Evolutionary conservation across 2,329 filamentous ascomycete genomes (phyloP).

Genomic region (Phymatotrichopsis omnivora): DNA sequence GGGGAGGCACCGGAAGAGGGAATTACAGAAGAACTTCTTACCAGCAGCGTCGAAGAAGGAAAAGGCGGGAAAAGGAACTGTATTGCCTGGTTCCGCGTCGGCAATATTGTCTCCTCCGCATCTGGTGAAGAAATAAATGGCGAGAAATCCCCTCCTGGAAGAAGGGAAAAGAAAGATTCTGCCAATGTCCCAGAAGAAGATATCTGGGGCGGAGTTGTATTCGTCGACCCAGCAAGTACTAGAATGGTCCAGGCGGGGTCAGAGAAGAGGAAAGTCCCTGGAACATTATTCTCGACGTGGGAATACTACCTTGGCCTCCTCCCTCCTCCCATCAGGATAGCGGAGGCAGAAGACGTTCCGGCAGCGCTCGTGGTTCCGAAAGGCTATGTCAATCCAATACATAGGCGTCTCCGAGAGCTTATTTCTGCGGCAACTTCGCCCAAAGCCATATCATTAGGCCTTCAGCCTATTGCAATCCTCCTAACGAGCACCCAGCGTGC

Average conservation of each 20-base stretch:
- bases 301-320: slow-evolving; percentile 78
- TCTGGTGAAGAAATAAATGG: slow-evolving; percentile 25
- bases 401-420: slow-evolving; percentile 67
- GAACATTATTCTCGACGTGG: slow-evolving; percentile 68
- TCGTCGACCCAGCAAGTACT: slow-evolving; percentile 75
- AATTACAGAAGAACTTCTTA: slow-evolving; percentile 58
- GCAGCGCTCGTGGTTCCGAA: slow-evolving; percentile 40
- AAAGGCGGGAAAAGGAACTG: slow-evolving; percentile 36
- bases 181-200: slow-evolving; percentile 45
- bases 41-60: slow-evolving; percentile 44
- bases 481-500: slow-evolving; percentile 85
- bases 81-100: slow-evolving; percentile 89
- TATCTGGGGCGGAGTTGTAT: slow-evolving; percentile 70
- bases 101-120: slow-evolving; percentile 51
- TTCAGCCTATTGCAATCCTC: slow-evolving; percentile 80
- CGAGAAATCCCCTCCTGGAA: slow-evolving; percentile 34
- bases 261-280: slow-evolving; percentile 69
- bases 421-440: slow-evolving; percentile 82
- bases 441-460: slow-evolving; percentile 71
- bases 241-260: slow-evolving; percentile 88
- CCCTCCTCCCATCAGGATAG: slow-evolving; percentile 47
- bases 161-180: slow-evolving; percentile 50
- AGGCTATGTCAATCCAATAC: slow-evolving; percentile 49
- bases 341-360: slow-evolving; percentile 37
- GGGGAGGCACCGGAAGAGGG: slow-evolving; percentile 44